Base-by-base conservation (phyloP, 2,329 filamentous ascomycete species). In the Tolypocladium tundrense region DNA sequence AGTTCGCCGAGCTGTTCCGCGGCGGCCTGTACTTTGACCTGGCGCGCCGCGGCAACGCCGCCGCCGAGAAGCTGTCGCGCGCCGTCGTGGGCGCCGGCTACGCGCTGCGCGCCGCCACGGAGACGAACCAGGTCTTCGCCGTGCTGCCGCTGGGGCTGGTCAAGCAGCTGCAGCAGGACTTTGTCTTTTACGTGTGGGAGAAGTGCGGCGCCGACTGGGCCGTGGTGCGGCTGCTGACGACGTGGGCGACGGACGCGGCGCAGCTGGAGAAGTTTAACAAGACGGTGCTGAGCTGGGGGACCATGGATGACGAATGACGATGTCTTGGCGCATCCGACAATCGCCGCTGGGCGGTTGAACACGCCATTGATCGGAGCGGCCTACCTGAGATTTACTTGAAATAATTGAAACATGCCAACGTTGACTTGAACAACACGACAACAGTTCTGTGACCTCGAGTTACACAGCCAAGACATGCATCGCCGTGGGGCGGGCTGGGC, bases 101-200 rank as follows among this genome's bases (percentile, higher is more conserved):
- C 63, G 62, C 64, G 0, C 62, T 80, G 9, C 69, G 69, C 19
- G 77, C 76, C 0, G 70, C 70, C 24, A 79, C 77, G 1, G 74
- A 79, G 65, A 80, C 78, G 10, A 80, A 80, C 56, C 78, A 80
- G 62, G 77, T 80, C 2, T 80, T 80, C 67, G 75, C 75, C 0
- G 67, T 74, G 2, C 61, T 80, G 4, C 77, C 77, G 0, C 42
- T 72, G 14, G 62, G 61, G 0, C 54, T 79, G 41, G 70, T 79
- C 27, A 64, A 69, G 2, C 63, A 61, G 27, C 61, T 80, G 41
- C 73, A 79, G 59, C 70, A 75, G 48, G 63, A 68, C 7, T 80
- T 78, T 58, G 63, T 65, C 1, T 80, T 80, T 56, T 78, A 80
- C 60, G 70, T 75, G 0, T 79, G 78, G 78, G 76, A 80, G 42